phyloP scores from a whole-genome alignment of 768 basidiomycete genomes.

The Ramaria rubella region DNA sequence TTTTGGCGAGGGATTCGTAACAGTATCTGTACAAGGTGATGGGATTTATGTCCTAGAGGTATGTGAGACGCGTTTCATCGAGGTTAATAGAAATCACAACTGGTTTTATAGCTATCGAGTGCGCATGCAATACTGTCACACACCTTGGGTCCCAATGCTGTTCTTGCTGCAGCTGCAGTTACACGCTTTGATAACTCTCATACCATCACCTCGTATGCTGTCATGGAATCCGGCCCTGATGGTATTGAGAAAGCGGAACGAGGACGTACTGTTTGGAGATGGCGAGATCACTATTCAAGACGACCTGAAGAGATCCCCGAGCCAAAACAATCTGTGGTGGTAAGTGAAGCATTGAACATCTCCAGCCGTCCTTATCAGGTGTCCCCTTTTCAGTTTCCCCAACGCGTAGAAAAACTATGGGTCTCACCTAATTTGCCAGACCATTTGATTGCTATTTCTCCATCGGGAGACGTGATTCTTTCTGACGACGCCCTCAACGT shows the following conservation, averaged over 20 bases:
- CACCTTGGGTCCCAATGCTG: slow-evolving; percentile 59
- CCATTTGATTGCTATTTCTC: slow-evolving; percentile 9
- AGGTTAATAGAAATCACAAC: background rate
- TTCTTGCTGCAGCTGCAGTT: slow-evolving; percentile 54
- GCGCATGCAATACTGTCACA: slow-evolving; percentile 63
- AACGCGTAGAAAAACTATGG: slow-evolving; percentile 34
- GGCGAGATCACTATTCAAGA: slow-evolving; percentile 48
- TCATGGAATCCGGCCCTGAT: slow-evolving; percentile 44
- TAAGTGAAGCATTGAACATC: slow-evolving; percentile 28
- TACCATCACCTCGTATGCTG: slow-evolving; percentile 46
- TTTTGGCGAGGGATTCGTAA: slow-evolving; percentile 49
- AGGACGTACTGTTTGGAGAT: slow-evolving; percentile 52
- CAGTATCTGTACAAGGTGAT: slow-evolving; percentile 64
- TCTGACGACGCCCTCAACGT: background rate
- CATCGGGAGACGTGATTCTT: slow-evolving; percentile 4
- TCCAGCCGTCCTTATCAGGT: slow-evolving; percentile 5
- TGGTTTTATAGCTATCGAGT: slow-evolving; percentile 44
- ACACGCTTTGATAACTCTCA: slow-evolving; percentile 30
- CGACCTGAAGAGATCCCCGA: slow-evolving; percentile 26
- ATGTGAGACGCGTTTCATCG: slow-evolving; percentile 20
- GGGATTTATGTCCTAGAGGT: slow-evolving; percentile 75
- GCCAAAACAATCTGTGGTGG: slow-evolving; percentile 35
- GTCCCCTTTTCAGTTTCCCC: slow-evolving; percentile 34
- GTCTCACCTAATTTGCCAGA: slow-evolving; percentile 23
- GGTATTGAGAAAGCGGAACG: slow-evolving; percentile 29